These are phyloP conservation scores for Vitellaria paradoxa DNA, from an alignment of 179 eudicot species.

Conservation along the genomic window DNA sequence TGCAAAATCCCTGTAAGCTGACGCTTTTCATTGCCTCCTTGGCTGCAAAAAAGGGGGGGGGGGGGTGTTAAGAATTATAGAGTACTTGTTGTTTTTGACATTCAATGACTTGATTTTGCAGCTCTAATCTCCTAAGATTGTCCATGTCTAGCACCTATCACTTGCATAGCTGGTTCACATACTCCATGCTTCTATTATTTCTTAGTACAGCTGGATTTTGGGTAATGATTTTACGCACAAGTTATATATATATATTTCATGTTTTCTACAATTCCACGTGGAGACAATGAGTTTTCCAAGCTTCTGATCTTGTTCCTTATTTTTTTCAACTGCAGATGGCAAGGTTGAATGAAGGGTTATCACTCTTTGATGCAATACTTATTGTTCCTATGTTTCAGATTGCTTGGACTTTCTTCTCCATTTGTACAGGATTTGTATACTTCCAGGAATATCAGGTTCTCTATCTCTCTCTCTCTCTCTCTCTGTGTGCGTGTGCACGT, in stretches of 20 bases:
- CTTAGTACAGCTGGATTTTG: conserved; percentile 98
- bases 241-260: background rate
- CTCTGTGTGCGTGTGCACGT: no score
- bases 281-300: background rate
- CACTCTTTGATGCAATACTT: conserved; percentile 85
- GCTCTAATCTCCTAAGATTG: conserved; percentile 85
- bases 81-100: no score
- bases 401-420: conserved; percentile 96
- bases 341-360: conserved; percentile 87
- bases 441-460: conserved; percentile 94
- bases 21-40: conserved; percentile 12
- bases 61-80: background rate
- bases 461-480: conserved; percentile 9
- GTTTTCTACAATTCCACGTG: no score
- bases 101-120: conserved; percentile 32
- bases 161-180: conserved; percentile 89
- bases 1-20: conserved; percentile 81
- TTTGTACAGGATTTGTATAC: conserved; percentile 97
- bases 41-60: background rate
- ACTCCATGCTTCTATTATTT: conserved; percentile 83
- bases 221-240: conserved; percentile 41
- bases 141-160: conserved; percentile 82
- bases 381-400: conserved; percentile 65
- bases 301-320: conserved; percentile 8
- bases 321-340: conserved; percentile 49